Percentiles rank a stretch among this genome's conserved stretches.
These are phyloP conservation scores for Pyrenula aspistea DNA, from an alignment of 495 filamentous ascomycete species.

Conservation along the genomic window DNA sequence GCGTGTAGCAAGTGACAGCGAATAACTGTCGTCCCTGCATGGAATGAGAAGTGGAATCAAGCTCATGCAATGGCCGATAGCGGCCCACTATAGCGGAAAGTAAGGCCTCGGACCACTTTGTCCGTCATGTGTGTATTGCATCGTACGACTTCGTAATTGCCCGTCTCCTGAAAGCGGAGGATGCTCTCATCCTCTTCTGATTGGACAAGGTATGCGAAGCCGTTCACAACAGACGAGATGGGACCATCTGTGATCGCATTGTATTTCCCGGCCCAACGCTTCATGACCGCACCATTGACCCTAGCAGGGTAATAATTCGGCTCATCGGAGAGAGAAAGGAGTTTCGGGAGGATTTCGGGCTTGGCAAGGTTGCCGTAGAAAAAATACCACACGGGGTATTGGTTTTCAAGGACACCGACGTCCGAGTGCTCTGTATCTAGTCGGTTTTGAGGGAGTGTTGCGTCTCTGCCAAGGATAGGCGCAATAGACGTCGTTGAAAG, in stretches of 20 bases:
- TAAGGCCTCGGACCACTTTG: neutral
- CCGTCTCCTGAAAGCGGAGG: constrained; percentile 24
- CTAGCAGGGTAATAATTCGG: constrained; percentile 7
- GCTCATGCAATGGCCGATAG: neutral
- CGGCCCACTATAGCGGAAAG: neutral
- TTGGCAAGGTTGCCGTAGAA: constrained; percentile 25
- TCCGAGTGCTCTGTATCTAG: neutral
- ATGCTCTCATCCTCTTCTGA: constrained; percentile 22
- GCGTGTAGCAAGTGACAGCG: too few species aligned
- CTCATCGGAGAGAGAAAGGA: constrained; percentile 7
- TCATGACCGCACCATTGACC: constrained; percentile 17
- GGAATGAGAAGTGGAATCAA: too few species aligned
- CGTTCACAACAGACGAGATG: constrained; percentile 9
- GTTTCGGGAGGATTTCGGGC: constrained; percentile 10
- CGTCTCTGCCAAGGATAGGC: constrained; percentile 27
- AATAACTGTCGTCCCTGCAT: too few species aligned
- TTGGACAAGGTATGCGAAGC: constrained; percentile 22
- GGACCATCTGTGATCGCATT: constrained; percentile 23
- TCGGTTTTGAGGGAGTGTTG: constrained; percentile 20
- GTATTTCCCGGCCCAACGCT: constrained; percentile 26
- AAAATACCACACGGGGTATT: constrained; percentile 33
- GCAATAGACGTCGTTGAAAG: constrained; percentile 16
- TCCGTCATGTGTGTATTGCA: constrained; percentile 18
- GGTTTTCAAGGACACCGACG: constrained; percentile 12
- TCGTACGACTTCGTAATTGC: constrained; percentile 28